Conservation (phyloP, 1,284 basidiomycete species). For the Golubevia pallescens region DNA sequence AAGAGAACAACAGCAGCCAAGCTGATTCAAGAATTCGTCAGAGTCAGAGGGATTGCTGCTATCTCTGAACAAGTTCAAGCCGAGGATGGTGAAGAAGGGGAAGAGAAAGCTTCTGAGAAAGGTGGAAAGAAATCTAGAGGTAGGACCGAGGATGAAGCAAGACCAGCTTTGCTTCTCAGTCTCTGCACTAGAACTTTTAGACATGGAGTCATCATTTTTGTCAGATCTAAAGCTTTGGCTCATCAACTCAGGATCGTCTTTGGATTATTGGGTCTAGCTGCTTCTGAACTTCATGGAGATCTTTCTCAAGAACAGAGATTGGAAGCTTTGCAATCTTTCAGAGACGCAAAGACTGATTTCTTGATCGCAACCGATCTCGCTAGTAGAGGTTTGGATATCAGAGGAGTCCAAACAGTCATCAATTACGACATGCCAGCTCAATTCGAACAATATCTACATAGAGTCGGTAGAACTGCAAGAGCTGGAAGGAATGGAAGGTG, state of each 20-base stretch:
- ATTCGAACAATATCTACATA: conserved; percentile 90
- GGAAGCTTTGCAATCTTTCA: conserved; percentile 82
- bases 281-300: conserved; percentile 91
- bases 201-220: conserved; percentile 85
- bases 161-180: conserved; percentile 76
- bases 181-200: conserved; percentile 87
- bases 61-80: conserved; percentile 73
- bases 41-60: neutral
- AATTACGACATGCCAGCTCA: conserved; percentile 98
- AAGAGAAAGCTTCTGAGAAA: conserved; percentile 68
- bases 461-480: conserved; percentile 93
- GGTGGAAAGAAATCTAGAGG: conserved; percentile 16
- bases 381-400: conserved; percentile 93
- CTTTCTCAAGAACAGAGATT: conserved; percentile 93
- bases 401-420: conserved; percentile 91
- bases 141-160: conserved; percentile 71
- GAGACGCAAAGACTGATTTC: conserved; percentile 82
- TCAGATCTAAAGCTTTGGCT: conserved; percentile 92
- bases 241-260: conserved; percentile 96
- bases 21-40: conserved; percentile 85
- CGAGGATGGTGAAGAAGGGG: conserved; percentile 64
- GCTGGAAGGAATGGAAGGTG: conserved; percentile 89
- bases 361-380: conserved; percentile 95
- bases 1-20: conserved; percentile 85
- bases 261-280: conserved; percentile 82